Base-by-base conservation (phyloP, 257 asterid genomes). In the Nicotiana obtusifolia region DNA sequence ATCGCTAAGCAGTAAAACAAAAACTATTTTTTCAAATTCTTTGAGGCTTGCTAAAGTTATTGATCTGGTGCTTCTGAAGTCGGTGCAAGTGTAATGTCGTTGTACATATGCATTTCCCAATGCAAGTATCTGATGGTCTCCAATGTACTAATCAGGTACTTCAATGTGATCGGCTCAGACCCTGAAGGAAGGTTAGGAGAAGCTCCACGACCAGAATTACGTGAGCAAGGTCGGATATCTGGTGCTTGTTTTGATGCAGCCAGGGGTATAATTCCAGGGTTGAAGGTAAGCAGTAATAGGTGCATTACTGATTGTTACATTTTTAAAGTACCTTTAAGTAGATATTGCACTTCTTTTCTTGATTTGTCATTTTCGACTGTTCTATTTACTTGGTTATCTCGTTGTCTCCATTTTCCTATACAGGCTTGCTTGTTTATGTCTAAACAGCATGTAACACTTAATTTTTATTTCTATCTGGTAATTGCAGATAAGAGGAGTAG, bases 231-330 rank as follows among this genome's bases (percentile, higher is more conserved):
- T 54, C 89, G 97, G 82, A 94, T 94, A 83, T 94, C 98, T 2
- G 98, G 98, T 31, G 98, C 98, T 84, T 94, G 97, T 85, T 94
- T 94, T 71, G 98, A 94, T 88, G 98, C 98, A 66, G 98, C 98
- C 54, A 87, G 98, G 82, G 97, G 97, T 49, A 94, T 94, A 13
- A 94, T 93, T 84, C 93, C 97, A 13, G 97, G 97, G n/a, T 64
- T 94, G 65, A 93, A 94, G 97, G 98, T 93, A 82, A 64, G n/a
- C 79, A 22, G 7, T 20, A 44, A 20, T 20, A 41, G 17, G 10
- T 69, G 57, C 2, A 69, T 68, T 37, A 22, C 33, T 41, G 77
- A 20, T 35, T 33, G 76, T n/a, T 56, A 17, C 61, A n/a, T 59
- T 59, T 59, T 59, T 7, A 53, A 53, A 53, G 13, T 10, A 52